Evolutionary conservation across 768 basidiomycete genomes (phyloP).

Genomic region (Russula dissimulans): DNA sequence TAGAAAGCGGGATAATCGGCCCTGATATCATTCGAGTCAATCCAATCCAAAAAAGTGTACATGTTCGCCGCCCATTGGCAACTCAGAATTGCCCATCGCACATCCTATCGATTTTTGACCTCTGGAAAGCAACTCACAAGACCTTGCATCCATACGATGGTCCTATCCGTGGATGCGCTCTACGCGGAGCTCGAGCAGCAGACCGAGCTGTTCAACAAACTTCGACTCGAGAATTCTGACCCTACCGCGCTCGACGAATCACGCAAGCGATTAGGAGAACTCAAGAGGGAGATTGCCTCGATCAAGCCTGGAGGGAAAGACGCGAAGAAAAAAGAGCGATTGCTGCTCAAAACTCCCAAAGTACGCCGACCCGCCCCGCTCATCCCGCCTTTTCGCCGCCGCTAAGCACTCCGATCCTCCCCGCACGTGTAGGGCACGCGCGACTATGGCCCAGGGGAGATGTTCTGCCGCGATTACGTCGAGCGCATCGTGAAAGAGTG

Average conservation of each 20-base stretch:
- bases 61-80: slow-evolving; percentile 8
- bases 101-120: slow-evolving; percentile 10
- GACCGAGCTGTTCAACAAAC: slow-evolving; percentile 49
- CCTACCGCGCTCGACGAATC: slow-evolving; percentile 44
- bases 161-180: slow-evolving; percentile 34
- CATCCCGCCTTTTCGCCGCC: not conserved
- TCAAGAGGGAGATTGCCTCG: slow-evolving; percentile 49
- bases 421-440: slow-evolving; percentile 63
- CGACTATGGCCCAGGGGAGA: slow-evolving; percentile 88
- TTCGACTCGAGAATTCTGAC: slow-evolving; percentile 49
- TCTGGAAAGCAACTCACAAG: not conserved
- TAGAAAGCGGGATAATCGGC: not conserved
- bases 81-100: not conserved
- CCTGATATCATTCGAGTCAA: not conserved
- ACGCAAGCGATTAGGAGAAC: slow-evolving; percentile 59
- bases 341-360: slow-evolving; percentile 92
- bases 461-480: slow-evolving; percentile 85
- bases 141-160: slow-evolving; percentile 27
- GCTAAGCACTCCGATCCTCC: not conserved
- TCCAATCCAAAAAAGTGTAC: not conserved
- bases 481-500: slow-evolving; percentile 80
- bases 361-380: slow-evolving; percentile 35
- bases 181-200: slow-evolving; percentile 48
- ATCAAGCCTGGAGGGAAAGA: slow-evolving; percentile 36
- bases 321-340: slow-evolving; percentile 51